Base-by-base conservation (phyloP, 805 yeast species). In the Metschnikowia bowlesiae region DNA sequence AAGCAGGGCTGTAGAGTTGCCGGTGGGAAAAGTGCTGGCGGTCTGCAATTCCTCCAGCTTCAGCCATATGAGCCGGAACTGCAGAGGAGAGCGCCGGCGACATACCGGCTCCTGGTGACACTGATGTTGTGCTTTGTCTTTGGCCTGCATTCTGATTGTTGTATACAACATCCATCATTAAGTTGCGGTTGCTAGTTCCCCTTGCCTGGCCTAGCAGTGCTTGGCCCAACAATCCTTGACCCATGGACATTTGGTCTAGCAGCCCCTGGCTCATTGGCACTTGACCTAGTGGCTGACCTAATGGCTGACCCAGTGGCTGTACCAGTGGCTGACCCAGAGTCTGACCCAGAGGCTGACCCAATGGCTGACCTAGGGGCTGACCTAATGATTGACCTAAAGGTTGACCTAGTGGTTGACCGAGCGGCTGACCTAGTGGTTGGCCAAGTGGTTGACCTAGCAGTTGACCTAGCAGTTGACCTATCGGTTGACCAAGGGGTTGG, bases 161-260 rank as follows among this genome's bases (percentile, higher is more conserved):
- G n/a, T 33, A 31, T 41, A 46, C 14, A 18, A 31, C 47, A 35
- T 42, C 48, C 50, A 18, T 28, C 40, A 22, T 48, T 52, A 32
- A 35, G 47, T 35, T 40, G 49, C 38, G 43, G 52, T 29, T 52
- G 53, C 45, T 16, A 16, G 26, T 32, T 7, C 41, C 26, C 33
- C 33, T 22, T 22, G 47, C 44, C 37, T 45, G 54, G 29, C 31
- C 22, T 7, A 36, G 22, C 34, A 32, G 34, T 10, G n/a, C 34
- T 9, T 32, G 34, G 4, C n/a, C n/a, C 9, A 32, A 9, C 34
- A 10, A 13, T 10, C 34, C 34, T 10, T 36, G 39, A 8, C 16
- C 26, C 10, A 36, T 13, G 26, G 8, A 26, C 5, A 22, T 26
- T 9, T 9, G 26, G 3, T 11, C 39, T 10, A 35, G 8, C 36